Evolutionary conservation across 2,329 filamentous ascomycete genomes (phyloP), one percentile per base, ranked within the genome.

Genomic region (Verticillium tricorpus): DNA sequence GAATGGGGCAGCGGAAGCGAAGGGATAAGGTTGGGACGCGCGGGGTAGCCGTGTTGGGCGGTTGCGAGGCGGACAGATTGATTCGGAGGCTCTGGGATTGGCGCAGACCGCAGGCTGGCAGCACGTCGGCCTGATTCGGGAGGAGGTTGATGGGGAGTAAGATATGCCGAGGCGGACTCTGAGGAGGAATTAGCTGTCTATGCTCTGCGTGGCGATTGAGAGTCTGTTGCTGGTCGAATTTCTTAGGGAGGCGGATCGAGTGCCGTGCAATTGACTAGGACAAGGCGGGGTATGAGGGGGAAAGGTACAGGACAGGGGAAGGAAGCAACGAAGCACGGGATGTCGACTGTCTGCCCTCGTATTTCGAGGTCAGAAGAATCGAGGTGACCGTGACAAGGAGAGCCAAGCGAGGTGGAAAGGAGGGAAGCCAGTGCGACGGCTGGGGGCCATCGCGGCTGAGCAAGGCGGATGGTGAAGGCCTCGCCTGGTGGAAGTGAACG

Each of bases 1-100:
- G 60, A 61, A 60, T 63, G 57, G 64, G 45, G 45, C 45, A 50
- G 45, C 45, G 45, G 45, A 50, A 50, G 45, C n/a, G 45, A 50
- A 50, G 45, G 19, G 22, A 50, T 22, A 50, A 8, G 17, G 45
- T n/a, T 22, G 45, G n/a, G 45, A 50, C 9, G 45, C 45, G 45
- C 45, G 45, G 45, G 45, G 45, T 50, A 50, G 45, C 45, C 45
- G 45, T 50, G 45, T 50, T 50, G 45, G 45, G 45, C 45, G 45
- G 45, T 50, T 50, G 45, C 19, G 19, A 22, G 19, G 45, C 17
- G 45, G 45, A 22, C 45, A 22, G 19, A n/a, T 9, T 50, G 19
- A n/a, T 7, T 50, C n/a, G 19, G n/a, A 50, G 45, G 45, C n/a
- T 50, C 19, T n/a, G n/a, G n/a, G 45, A 50, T 22, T 11, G 45